Evolutionary conservation across 177 flowering plant genomes (phyloP).

Genomic region (Vitis hybrid): DNA sequence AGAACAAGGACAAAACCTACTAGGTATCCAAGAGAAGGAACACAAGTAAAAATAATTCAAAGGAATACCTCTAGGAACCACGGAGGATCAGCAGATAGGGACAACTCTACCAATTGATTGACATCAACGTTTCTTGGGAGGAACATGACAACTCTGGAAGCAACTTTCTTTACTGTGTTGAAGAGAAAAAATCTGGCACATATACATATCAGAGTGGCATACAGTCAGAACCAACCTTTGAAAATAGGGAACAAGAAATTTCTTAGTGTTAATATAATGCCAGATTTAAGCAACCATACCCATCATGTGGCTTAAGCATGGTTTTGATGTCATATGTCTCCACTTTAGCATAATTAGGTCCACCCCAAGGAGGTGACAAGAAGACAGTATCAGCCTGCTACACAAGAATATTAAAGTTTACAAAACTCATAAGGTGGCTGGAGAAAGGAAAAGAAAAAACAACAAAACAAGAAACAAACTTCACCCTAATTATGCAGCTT

Average conservation of each 20-base stretch:
- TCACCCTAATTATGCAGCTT: no score
- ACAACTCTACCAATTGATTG: conserved; percentile 80
- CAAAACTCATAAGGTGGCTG: neutral
- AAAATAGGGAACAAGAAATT: neutral
- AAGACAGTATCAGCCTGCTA: conserved; percentile 82
- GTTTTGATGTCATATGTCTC: conserved; percentile 61
- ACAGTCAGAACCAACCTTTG: neutral
- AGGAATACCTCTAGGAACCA: conserved; percentile 84
- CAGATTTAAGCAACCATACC: conserved; percentile 38
- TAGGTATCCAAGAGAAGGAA: neutral
- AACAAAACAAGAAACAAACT: no score
- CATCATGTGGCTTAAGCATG: conserved; percentile 86
- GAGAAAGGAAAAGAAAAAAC: neutral
- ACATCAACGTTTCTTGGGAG: conserved; percentile 90
- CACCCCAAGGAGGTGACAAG: conserved; percentile 99
- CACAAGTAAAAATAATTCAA: neutral
- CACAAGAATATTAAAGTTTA: neutral
- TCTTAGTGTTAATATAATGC: neutral
- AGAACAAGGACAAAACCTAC: neutral
- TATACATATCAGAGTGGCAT: conserved; percentile 15
- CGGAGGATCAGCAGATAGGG: conserved; percentile 58
- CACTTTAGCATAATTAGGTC: conserved; percentile 79
- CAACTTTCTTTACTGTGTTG: conserved; percentile 54
- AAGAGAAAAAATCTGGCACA: conserved; percentile 63
- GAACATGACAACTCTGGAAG: conserved; percentile 79